phyloP scores from a whole-genome alignment of 2,329 filamentous ascomycete genomes.

The Colletotrichum somersetense region DNA sequence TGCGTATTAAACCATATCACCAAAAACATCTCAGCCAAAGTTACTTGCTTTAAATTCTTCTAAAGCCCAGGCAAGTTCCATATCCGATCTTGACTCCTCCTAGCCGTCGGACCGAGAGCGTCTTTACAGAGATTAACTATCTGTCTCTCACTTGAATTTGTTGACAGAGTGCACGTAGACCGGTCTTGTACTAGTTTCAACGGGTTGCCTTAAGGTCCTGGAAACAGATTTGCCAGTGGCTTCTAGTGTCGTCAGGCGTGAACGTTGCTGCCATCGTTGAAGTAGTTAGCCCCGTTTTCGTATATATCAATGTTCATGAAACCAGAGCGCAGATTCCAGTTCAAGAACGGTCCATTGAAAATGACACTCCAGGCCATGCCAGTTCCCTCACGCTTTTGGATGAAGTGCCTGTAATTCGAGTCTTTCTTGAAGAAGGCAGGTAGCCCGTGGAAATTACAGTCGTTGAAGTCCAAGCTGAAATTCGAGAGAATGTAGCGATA shows the following conservation, averaged over 20 bases:
- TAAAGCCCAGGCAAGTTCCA: conserved; percentile 38
- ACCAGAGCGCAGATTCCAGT: conserved; percentile 45
- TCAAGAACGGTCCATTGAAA: conserved; percentile 48
- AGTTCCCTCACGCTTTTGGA: conserved; percentile 19
- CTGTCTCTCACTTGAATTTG: conserved; percentile 44
- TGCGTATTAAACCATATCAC: conserved; percentile 41
- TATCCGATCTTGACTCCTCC: conserved; percentile 40
- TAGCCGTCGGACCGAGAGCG: conserved; percentile 41
- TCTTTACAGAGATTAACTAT: conserved; percentile 43
- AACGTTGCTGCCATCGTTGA: conserved; percentile 45
- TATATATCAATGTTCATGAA: conserved; percentile 45
- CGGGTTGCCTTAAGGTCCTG: conserved; percentile 44
- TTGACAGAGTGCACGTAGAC: conserved; percentile 44
- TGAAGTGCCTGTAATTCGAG: conserved; percentile 15
- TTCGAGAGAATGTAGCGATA: conserved; percentile 73
- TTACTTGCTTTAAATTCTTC: conserved; percentile 41
- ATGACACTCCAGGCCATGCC: conserved; percentile 48
- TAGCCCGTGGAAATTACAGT: conserved; percentile 38
- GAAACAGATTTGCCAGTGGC: conserved; percentile 46
- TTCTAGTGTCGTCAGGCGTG: conserved; percentile 45
- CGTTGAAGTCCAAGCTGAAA: conserved; percentile 57
- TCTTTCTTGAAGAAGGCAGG: conserved; percentile 44
- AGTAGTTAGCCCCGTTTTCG: conserved; percentile 43
- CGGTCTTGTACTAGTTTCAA: conserved; percentile 47
- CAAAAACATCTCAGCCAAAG: conserved; percentile 35